These are phyloP conservation scores for Aspergillus asperescens DNA, from an alignment of 495 filamentous ascomycete species.

Conservation along the genomic window DNA sequence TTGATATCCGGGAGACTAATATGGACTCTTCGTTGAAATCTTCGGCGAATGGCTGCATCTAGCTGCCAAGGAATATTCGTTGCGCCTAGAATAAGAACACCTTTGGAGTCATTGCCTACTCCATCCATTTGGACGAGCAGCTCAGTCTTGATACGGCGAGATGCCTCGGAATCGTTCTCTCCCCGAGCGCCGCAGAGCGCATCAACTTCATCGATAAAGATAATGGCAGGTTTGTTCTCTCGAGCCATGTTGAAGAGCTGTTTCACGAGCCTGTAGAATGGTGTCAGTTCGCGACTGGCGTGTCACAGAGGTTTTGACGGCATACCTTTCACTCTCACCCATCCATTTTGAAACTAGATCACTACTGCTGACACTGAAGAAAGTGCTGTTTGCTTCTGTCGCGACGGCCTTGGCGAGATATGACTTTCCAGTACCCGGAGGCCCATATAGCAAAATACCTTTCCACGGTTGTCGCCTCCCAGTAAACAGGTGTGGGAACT, in stretches of 20 bases:
- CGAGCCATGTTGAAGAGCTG: slow-evolving; percentile 97
- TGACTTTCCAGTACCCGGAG: slow-evolving; percentile 93
- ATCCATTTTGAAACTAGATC: slow-evolving; percentile 99
- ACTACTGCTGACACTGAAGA: slow-evolving; percentile 96
- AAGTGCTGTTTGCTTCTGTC: slow-evolving; percentile 98
- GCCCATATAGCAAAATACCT: slow-evolving; percentile 93
- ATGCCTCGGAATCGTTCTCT: slow-evolving; percentile 96
- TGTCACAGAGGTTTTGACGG: neutral
- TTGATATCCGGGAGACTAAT: slow-evolving; percentile 85
- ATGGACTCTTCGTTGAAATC: slow-evolving; percentile 94
- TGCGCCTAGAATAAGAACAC: slow-evolving; percentile 90
- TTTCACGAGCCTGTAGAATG: slow-evolving; percentile 73
- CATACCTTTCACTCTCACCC: slow-evolving; percentile 95
- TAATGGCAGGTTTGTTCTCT: slow-evolving; percentile 96
- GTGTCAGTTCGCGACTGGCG: neutral
- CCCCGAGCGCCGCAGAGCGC: slow-evolving; percentile 93
- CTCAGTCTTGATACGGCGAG: slow-evolving; percentile 95
- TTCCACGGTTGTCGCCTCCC: slow-evolving; percentile 98
- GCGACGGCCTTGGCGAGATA: slow-evolving; percentile 96
- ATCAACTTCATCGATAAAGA: slow-evolving; percentile 99
- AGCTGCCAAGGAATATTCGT: slow-evolving; percentile 99
- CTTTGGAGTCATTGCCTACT: slow-evolving; percentile 88
- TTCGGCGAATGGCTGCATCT: slow-evolving; percentile 92
- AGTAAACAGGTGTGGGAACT: slow-evolving; percentile 95
- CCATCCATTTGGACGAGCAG: slow-evolving; percentile 99